Evolutionary conservation across 768 basidiomycete species (phyloP).

Genomic region (Serendipita vermifera): DNA sequence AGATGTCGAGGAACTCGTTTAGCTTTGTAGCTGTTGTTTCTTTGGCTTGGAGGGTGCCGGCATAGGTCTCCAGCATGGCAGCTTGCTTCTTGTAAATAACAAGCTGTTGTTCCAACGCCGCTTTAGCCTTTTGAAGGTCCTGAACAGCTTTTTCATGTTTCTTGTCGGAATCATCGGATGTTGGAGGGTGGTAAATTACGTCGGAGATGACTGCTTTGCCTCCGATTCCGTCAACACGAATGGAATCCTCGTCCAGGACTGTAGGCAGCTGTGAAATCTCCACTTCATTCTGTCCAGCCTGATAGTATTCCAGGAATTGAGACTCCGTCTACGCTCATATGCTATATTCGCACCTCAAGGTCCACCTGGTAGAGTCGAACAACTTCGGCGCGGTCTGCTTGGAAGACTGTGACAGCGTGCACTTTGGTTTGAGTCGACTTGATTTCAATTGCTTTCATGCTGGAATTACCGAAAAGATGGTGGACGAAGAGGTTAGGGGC

Average conservation of each 20-base stretch:
- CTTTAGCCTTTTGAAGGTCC: not conserved
- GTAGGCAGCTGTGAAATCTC: slow-evolving; percentile 37
- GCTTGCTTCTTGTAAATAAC: slow-evolving; percentile 31
- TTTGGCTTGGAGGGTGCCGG: slow-evolving; percentile 31
- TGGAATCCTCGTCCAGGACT: slow-evolving; percentile 37
- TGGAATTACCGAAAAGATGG: no score
- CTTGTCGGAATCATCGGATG: slow-evolving; percentile 17
- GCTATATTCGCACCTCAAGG: slow-evolving; percentile 7
- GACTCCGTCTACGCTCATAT: not conserved
- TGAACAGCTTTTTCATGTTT: not conserved
- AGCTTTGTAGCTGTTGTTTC: slow-evolving; percentile 17
- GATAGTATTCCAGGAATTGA: not conserved
- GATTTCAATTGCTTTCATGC: no score
- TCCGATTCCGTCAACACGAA: slow-evolving; percentile 39
- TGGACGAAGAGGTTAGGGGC: no score
- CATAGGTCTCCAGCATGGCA: slow-evolving; percentile 33
- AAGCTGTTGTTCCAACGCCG: not conserved
- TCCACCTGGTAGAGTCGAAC: slow-evolving; percentile 6
- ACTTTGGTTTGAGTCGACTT: slow-evolving; percentile 8
- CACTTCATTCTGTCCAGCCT: slow-evolving; percentile 44
- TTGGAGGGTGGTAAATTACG: slow-evolving; percentile 33
- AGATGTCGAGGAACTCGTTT: slow-evolving; percentile 29
- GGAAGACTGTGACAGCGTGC: slow-evolving; percentile 11
- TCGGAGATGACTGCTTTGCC: slow-evolving; percentile 38
- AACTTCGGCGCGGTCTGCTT: slow-evolving; percentile 11